These are phyloP conservation scores for Blastomyces percursus DNA, from an alignment of 2,329 filamentous ascomycete genomes.

Conservation along the genomic window DNA sequence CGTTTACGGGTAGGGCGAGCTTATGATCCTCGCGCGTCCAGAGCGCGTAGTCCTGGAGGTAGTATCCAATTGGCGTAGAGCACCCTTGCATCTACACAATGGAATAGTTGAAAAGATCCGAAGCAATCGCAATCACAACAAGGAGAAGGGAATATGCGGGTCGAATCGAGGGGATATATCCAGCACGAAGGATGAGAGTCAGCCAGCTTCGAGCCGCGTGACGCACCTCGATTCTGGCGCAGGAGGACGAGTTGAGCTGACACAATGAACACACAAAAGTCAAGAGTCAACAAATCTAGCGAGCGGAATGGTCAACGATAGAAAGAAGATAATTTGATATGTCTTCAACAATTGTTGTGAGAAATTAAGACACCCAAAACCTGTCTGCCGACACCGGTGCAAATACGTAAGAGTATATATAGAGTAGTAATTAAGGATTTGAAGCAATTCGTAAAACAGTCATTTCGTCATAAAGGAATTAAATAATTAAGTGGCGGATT, in stretches of 20 bases:
- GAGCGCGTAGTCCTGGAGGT: not conserved
- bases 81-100: not conserved
- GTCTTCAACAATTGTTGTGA: not conserved
- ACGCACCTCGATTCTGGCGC: not conserved
- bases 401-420: not conserved
- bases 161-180: not conserved
- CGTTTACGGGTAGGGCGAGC: not conserved
- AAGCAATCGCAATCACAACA: not conserved
- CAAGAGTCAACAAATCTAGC: not conserved
- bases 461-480: not conserved
- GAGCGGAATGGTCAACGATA: not conserved
- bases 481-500: slow-evolving; percentile 4
- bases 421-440: not conserved
- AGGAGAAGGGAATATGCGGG: not conserved
- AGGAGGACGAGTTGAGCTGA: not conserved
- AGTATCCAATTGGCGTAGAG: not conserved
- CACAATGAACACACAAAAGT: not conserved
- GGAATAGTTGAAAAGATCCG: not conserved
- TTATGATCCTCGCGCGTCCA: not conserved
- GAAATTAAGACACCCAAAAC: not conserved
- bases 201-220: not conserved
- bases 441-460: not conserved
- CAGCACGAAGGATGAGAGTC: not conserved
- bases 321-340: not conserved
- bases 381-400: not conserved